Base-by-base conservation (phyloP, 2,329 filamentous ascomycete species). In the Diplodia seriata region DNA sequence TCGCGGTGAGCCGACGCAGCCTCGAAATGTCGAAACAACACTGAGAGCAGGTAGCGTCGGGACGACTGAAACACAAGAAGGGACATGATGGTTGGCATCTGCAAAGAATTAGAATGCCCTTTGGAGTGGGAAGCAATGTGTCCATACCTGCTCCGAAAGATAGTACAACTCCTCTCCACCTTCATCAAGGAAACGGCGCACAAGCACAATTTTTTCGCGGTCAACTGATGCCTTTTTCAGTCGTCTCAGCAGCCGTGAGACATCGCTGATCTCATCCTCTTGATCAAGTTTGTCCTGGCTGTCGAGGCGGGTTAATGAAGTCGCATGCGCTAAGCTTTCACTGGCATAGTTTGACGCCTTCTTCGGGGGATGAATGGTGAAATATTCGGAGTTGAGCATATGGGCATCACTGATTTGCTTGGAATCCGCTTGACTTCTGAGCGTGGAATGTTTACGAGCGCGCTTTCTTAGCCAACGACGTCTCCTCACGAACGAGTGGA, bases 401-500 rank as follows among this genome's bases (percentile, higher is more conserved):
- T 93, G 88, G 0, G 87, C 86, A 70, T 89, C 85, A 61, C 80
- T 78, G 50, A 77, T 63, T 11, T 55, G 43, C 31, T 66, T 66
- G 15, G 54, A 47, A n/a, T 61, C 53, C 3, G 49, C 29, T 5
- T 51, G 33, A 9, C 51, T 40, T 12, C 31, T 31, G 33, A 31
- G 23, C 15, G 55, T 33, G 6, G 49, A 18, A 47, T 66, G 62
- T 20, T 54, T 66, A 14, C 67, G 67, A 29, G 66, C 62, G n/a
- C 66, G 66, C 29, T 63, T 68, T 26, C 66, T 59, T 66, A 94
- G 88, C 95, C 95, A 99, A 26, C 92, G 88, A 70, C 95, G 86
- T 72, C 95, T 85, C 43, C 95, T 86, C n/a, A 97, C 95, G 76
- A 94, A 99, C 1, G 93, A 97, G 77, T 94, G 94, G 79, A 93